Evolutionary conservation across 169 alveolate genomes (phyloP).

Genomic region (Sarcocystis neurona): DNA sequence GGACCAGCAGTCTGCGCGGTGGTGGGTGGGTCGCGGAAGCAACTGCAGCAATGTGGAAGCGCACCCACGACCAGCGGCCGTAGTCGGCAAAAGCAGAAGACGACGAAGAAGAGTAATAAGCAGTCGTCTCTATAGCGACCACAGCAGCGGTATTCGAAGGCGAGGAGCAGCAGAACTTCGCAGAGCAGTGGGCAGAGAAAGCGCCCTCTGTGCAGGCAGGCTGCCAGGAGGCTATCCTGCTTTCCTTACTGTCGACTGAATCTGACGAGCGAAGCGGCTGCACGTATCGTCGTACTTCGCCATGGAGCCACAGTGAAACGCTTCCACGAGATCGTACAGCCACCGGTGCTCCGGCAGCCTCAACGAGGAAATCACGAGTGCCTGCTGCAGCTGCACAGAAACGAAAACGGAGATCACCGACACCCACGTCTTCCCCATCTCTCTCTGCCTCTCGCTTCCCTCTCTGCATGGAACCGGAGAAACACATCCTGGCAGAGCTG

Average conservation of each 20-base stretch:
- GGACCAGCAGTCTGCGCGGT: too few relatives aligned
- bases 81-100: too few relatives aligned
- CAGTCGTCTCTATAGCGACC: too few relatives aligned
- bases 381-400: slow-evolving; percentile 46
- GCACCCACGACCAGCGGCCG: too few relatives aligned
- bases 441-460: too few relatives aligned
- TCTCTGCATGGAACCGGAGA: too few relatives aligned
- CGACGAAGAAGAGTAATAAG: too few relatives aligned
- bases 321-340: slow-evolving; percentile 21
- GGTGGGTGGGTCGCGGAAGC: too few relatives aligned
- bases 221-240: neutral
- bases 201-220: neutral
- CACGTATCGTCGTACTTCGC: neutral
- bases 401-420: neutral
- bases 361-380: neutral
- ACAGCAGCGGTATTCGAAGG: too few relatives aligned
- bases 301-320: slow-evolving; percentile 1
- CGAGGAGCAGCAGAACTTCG: neutral
- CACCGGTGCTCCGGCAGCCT: slow-evolving; percentile 19
- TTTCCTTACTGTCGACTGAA: neutral
- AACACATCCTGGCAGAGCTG: too few relatives aligned
- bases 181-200: neutral
- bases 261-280: neutral
- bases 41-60: too few relatives aligned
- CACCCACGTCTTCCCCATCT: too few relatives aligned